phyloP scores from a whole-genome alignment of 2,329 filamentous ascomycete genomes.

The Clonostachys rhizophaga region DNA sequence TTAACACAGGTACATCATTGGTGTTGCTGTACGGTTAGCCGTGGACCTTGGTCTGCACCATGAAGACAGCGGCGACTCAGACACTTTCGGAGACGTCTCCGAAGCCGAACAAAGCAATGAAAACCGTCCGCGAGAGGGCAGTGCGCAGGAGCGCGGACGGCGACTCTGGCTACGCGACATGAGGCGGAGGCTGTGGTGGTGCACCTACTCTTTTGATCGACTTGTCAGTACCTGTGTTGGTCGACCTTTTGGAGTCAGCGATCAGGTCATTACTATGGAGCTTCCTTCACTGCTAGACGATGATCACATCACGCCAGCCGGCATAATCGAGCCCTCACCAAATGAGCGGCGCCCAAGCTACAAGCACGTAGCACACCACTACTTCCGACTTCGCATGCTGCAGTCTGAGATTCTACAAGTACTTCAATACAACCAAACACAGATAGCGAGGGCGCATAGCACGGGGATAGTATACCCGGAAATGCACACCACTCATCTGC shows the following conservation, averaged over 20 bases:
- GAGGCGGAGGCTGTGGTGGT: conserved; percentile 90
- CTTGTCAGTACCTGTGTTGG: conserved; percentile 93
- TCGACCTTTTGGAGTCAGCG: conserved; percentile 89
- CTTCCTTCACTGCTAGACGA: conserved; percentile 89
- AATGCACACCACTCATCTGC: conserved; percentile 67
- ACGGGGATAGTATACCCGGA: conserved; percentile 62
- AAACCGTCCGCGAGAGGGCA: conserved; percentile 22
- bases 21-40: conserved; percentile 83
- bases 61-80: conserved; percentile 71
- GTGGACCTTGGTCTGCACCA: conserved; percentile 91
- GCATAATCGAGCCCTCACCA: conserved; percentile 59
- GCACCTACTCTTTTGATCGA: conserved; percentile 91
- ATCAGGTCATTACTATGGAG: conserved; percentile 92
- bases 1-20: conserved; percentile 72
- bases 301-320: conserved; percentile 75
- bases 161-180: conserved; percentile 84
- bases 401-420: conserved; percentile 96
- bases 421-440: conserved; percentile 84
- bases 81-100: conserved; percentile 44
- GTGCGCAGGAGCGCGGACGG: conserved; percentile 52
- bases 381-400: conserved; percentile 80
- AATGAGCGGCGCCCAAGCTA: conserved; percentile 68
- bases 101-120: conserved; percentile 26
- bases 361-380: conserved; percentile 88
- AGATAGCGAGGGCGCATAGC: conserved; percentile 64